Percentiles rank a stretch among this genome's conserved stretches.
phyloP scores from a whole-genome alignment of 2,329 filamentous ascomycete genomes.

The Fusarium caatingaense region DNA sequence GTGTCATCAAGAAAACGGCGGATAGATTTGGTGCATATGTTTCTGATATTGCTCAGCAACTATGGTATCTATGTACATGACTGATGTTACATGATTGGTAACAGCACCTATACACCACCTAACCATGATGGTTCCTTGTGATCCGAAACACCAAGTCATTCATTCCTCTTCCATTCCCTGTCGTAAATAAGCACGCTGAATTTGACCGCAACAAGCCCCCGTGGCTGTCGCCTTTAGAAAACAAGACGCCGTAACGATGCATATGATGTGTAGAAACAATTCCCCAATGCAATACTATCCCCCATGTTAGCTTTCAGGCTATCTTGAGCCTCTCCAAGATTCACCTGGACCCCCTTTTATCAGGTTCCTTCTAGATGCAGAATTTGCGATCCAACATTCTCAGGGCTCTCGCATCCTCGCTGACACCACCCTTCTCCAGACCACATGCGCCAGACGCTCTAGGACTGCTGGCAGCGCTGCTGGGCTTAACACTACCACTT shows the following conservation, averaged over 20 bases:
- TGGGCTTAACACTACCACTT: conserved; percentile 58
- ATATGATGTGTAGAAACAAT: conserved; percentile 34
- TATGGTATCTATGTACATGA: conserved; percentile 40
- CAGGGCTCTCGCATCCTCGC: conserved; percentile 73
- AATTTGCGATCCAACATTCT: conserved; percentile 73
- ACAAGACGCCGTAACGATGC: conserved; percentile 45
- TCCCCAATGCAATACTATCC: conserved; percentile 7
- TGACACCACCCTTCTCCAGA: conserved; percentile 57
- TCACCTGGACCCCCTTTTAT: background rate
- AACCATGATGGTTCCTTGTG: conserved; percentile 18
- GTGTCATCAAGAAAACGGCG: background rate
- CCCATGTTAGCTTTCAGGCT: background rate
- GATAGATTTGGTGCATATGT: conserved; percentile 18
- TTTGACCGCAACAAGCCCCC: conserved; percentile 38
- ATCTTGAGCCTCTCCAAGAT: background rate
- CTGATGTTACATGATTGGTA: conserved; percentile 10
- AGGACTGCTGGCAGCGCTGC: conserved; percentile 57
- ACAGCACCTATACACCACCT: conserved; percentile 30
- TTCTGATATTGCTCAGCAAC: conserved; percentile 30
- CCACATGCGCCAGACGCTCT: conserved; percentile 44
- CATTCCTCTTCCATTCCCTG: conserved; percentile 28
- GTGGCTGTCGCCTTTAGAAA: conserved; percentile 39
- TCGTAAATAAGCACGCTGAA: conserved; percentile 42
- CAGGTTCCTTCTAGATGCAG: conserved; percentile 45
- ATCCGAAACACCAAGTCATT: conserved; percentile 35